Conservation (phyloP, 192 early-diverging fungal genomes). For the Linnemannia elongata region DNA sequence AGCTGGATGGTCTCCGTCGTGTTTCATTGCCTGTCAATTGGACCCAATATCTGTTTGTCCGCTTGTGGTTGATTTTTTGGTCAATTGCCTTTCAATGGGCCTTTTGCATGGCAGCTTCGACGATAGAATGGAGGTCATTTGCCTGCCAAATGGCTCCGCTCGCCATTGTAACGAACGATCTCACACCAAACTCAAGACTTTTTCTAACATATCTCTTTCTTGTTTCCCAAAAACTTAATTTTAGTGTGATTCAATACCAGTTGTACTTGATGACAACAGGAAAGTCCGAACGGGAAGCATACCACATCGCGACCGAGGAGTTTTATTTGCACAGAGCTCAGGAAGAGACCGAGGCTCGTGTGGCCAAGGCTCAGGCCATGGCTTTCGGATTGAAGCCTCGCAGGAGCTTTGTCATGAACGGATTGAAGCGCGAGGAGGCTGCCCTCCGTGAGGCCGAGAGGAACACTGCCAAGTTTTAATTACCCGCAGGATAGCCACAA, state of each 20-base stretch:
- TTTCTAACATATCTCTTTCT: not conserved
- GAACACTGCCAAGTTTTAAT: slow-evolving; percentile 44
- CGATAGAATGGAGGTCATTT: too few relatives aligned
- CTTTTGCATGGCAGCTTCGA: too few relatives aligned
- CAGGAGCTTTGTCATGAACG: slow-evolving; percentile 50
- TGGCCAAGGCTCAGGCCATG: slow-evolving; percentile 70
- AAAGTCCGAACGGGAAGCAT: slow-evolving; percentile 82
- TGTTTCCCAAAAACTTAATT: not conserved
- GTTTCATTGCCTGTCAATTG: not conserved
- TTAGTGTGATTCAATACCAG: slow-evolving; percentile 89
- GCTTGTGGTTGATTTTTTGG: too few relatives aligned
- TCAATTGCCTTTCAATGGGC: too few relatives aligned
- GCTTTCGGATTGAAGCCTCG: slow-evolving; percentile 58
- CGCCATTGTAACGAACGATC: too few relatives aligned
- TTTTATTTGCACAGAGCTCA: slow-evolving; percentile 87
- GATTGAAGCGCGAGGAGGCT: slow-evolving; percentile 54
- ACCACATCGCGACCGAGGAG: slow-evolving; percentile 79
- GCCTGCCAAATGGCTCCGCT: too few relatives aligned
- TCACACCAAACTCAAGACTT: too few relatives aligned
- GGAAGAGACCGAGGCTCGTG: slow-evolving; percentile 79
- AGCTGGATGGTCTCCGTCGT: not conserved
- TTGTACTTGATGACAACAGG: slow-evolving; percentile 80
- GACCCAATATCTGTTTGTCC: not conserved
- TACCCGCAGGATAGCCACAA: not conserved
- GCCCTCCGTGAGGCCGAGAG: slow-evolving; percentile 42